Evolutionary conservation across 495 filamentous ascomycete species (phyloP), one percentile per base, ranked within the genome.

Genomic region (Clohesyomyces aquaticus): DNA sequence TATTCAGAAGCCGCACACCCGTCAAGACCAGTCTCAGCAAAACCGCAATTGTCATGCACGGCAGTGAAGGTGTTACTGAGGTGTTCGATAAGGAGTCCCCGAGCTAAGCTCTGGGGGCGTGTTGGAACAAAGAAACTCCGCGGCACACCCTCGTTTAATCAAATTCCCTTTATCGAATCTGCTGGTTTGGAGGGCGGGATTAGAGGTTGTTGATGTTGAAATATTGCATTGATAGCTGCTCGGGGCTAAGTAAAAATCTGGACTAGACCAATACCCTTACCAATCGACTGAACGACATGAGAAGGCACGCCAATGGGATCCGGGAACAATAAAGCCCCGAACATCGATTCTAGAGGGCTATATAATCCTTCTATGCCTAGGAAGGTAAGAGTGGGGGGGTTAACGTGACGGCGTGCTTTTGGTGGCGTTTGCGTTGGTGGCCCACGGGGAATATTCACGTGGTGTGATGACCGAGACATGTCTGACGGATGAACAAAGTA

Each of bases 1-100:
- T 77, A 52, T 77, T 77, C 66, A 42, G 38, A 14, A 50, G 55
- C 8, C 55, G n/a, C 21, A 69, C 68, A n/a, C 74, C 74, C 2
- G 71, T 73, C 27, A 75, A 76, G 66, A 66, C 71, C 6, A 65
- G 56, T 1, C 25, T 67, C 35, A 41, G 26, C 27, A 60, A 61
- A 59, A 71, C 63, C n/a, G 59, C 63, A 35, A 61, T 71, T 56
- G 60, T 61, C 22, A 38, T 67, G 68, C 63, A 67, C 53, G 64
- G 68, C 2, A 26, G n/a, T 0, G 43, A 71, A n/a, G 68, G 68
- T 35, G 68, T 71, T 1, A 67, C 63, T 2, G 68, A 71, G 65
- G 60, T 71, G 6, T 42, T 71, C 38, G 55, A 71, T 19, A 67
- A 71, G 52, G 65, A 70, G 42, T 22, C 22, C 25, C 10, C 52